These are phyloP conservation scores for Raphanus raphanistrum DNA, from an alignment of 345 rosid genomes.

Conservation along the genomic window DNA sequence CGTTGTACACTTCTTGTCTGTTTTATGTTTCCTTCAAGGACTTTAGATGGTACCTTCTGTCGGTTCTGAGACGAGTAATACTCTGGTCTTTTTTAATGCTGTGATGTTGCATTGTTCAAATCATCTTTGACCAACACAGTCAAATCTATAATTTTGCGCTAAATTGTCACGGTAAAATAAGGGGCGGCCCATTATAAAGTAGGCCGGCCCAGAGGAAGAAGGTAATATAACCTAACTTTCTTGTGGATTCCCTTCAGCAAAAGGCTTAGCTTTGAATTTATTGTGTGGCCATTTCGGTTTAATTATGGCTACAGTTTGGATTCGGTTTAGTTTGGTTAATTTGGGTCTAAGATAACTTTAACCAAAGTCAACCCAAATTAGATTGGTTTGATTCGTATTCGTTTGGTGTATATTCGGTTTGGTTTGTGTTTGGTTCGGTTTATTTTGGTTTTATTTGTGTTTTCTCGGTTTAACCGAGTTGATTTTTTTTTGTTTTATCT, in stretches of 20 bases:
- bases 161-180: no score
- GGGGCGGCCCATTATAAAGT: not conserved
- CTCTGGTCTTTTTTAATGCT: not conserved
- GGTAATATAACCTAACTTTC: not conserved
- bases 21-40: not conserved
- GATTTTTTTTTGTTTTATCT: no score
- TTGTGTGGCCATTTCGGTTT: no score
- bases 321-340: no score
- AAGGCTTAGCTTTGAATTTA: not conserved
- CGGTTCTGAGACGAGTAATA: conserved; percentile 2
- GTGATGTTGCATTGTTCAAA: not conserved
- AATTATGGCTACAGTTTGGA: no score
- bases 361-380: no score
- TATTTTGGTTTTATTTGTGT: no score
- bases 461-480: no score
- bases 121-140: not conserved
- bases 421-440: no score
- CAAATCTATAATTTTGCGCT: not conserved
- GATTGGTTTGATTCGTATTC: no score
- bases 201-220: not conserved
- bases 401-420: no score
- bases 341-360: no score
- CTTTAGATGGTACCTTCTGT: conserved; percentile 21
- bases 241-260: not conserved
- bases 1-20: conserved; percentile 5